Evolutionary conservation across 1,139 yeast species (phyloP).

Genomic region (Hyphopichia khmerensis): DNA sequence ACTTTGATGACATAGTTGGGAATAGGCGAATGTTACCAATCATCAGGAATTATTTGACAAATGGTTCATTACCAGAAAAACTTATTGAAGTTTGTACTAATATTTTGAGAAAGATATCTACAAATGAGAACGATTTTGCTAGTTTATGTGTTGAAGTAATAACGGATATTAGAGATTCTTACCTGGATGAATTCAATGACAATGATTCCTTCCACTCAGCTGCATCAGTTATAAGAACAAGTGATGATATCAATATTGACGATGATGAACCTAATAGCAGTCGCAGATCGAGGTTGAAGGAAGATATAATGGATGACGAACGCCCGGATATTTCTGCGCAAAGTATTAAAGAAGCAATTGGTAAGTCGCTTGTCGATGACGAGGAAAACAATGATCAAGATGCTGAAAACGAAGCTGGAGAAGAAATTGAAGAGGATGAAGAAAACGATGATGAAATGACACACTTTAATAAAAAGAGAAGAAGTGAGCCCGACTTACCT

Average conservation of each 20-base stretch:
- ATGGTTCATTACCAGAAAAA: conserved; percentile 53
- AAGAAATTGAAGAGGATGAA: conserved; percentile 9
- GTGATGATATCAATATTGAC: conserved; percentile 22
- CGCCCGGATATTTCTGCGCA: background rate
- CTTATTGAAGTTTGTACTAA: conserved; percentile 59
- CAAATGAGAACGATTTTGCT: conserved; percentile 80
- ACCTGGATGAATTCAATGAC: conserved; percentile 32
- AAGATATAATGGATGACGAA: background rate
- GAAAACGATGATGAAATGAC: conserved; percentile 13
- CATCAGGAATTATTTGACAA: conserved; percentile 59
- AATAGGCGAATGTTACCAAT: conserved; percentile 77
- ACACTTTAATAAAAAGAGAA: conserved; percentile 27
- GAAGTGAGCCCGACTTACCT: conserved; percentile 40
- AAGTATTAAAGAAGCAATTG: background rate
- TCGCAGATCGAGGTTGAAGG: background rate
- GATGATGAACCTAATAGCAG: conserved; percentile 17
- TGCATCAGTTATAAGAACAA: conserved; percentile 33
- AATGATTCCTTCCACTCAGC: conserved; percentile 59
- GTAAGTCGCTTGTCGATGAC: background rate
- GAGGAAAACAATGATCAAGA: conserved; percentile 8
- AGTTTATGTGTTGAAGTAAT: conserved; percentile 84
- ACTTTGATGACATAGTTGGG: conserved; percentile 89
- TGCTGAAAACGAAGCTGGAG: conserved; percentile 11
- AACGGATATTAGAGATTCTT: conserved; percentile 79
- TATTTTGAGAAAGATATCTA: conserved; percentile 68